Base-by-base conservation (phyloP, 108 stramenopile genomes). In the Skeletonema grethae region DNA sequence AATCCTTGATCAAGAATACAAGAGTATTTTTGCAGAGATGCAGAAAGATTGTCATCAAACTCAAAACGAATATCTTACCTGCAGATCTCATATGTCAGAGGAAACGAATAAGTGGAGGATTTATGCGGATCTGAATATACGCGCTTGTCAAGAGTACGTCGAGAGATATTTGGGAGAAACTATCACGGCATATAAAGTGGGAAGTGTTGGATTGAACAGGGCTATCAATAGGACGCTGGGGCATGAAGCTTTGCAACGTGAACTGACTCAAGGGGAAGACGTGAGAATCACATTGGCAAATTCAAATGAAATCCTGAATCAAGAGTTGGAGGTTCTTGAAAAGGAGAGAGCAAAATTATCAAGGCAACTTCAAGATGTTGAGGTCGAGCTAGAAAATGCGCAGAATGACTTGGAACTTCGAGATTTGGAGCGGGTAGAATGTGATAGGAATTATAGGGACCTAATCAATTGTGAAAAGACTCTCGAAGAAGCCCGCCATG, bases 341-440 rank as follows among this genome's bases (percentile, higher is more conserved):
- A 63, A 36, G 15, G 35, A 67, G 31, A 15, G 61, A 59, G 31
- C 48, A 43, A 32, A 46, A 13, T 30, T 39, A 15, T 25, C 61
- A 15, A 20, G 61, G 35, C 31, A 67, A 30, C 38, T 80, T 13
- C 22, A 57, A n/a, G 18, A 68, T 41, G 5, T 46, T 10, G 20
- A 39, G 18, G 13, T 11, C 4, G 72, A 73, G 38, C 59, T 80
- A 55, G 41, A 72, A 48, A 16, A 34, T 36, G 53, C 50, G 0
- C 61, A 30, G 46, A 61, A 64, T 48, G 79, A 73, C 25, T 60
- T 80, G 29, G 72, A 80, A 24, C 55, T 67, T 2, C 48, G 79
- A n/a, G 79, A 80, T 65, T 31, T 73, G n/a, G 79, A 80, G 56
- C 45, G 79, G 32, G 72, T 61, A 7, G 79, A 80, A 29, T 80